These are phyloP conservation scores for Crataegus laevigata DNA, from an alignment of 306 rosid species.

Conservation along the genomic window DNA sequence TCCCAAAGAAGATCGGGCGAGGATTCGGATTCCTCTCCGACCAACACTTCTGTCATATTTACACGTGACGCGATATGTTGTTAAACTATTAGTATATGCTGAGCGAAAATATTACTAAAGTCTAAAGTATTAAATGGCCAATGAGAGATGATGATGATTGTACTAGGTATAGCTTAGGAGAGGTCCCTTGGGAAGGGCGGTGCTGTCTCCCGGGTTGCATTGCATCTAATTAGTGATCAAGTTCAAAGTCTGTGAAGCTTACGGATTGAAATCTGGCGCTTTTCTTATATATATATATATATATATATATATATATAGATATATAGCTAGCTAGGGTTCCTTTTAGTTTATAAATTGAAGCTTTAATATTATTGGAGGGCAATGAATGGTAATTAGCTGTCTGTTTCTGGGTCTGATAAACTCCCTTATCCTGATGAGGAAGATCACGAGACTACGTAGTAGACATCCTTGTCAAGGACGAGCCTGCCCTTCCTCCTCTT, in stretches of 20 bases:
- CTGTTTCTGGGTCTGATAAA: not conserved
- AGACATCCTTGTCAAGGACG: not conserved
- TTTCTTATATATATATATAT: not conserved
- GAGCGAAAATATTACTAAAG: too few relatives aligned
- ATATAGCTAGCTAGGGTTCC: not conserved
- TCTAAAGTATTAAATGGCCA: too few relatives aligned
- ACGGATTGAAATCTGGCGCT: not conserved
- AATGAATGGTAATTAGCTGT: not conserved
- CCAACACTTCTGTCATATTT: too few relatives aligned
- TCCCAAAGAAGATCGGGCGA: accelerated
- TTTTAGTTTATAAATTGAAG: too few relatives aligned
- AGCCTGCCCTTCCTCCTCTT: not conserved
- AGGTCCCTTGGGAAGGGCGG: not conserved
- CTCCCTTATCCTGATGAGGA: not conserved
- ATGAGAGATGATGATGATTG: too few relatives aligned
- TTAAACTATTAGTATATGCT: too few relatives aligned
- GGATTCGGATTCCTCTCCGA: too few relatives aligned
- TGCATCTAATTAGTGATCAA: not conserved
- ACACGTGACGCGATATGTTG: too few relatives aligned
- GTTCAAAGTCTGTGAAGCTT: not conserved
- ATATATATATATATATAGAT: not conserved
- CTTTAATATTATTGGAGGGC: not conserved
- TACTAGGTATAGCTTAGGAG: not conserved
- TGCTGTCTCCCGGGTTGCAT: not conserved
- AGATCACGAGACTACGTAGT: not conserved